Evolutionary conservation across 1,139 yeast species (phyloP), one percentile per base, ranked within the genome.

Genomic region (Candida dubliniensis): DNA sequence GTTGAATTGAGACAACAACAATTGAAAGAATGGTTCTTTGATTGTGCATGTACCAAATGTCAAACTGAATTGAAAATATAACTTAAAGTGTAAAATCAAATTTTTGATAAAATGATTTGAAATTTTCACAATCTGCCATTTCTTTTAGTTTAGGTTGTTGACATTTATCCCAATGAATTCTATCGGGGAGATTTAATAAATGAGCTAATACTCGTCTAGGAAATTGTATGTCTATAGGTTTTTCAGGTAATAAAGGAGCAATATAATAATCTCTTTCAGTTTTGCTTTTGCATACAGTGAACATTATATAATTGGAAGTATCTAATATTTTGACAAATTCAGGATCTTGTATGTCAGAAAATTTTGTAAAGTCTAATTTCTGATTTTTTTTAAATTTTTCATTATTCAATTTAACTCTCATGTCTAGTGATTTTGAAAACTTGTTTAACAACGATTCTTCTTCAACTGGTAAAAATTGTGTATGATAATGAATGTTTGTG

Each of bases 91-190:
- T 63, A 43, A 76, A 72, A 51, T 82, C 87, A 55, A 55, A 76
- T 7, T 62, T 60, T 36, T 64, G 65, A 56, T 72, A 82, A 35
- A 69, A 67, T 42, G 62, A 59, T 57, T 84, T 85, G 54, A 84
- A 83, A 26, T 63, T 63, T 44, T 76, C 80, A 41, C 84, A 79
- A 45, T 87, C 95, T n/a, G 63, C 57, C 10, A 71, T 66, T 56
- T 87, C 96, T 48, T 77, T 76, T 26, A 67, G 66, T 44, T 67
- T 66, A 0, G 84, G 68, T 56, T 86, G 91, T 44, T 67, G 67
- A 55, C 96, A 87, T 44, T 80, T 79, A 46, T 82, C 84, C 96
- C 96, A 88, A 47, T 78, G 78, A 0, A 79, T 64, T 51, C 95
- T 67, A 48, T 81, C 82, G 1, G 84, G 83, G 18, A 79, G 65